Evolutionary conservation across 805 yeast species (phyloP), one percentile per base, ranked within the genome.

Genomic region (Myxozyma melibiosi): DNA sequence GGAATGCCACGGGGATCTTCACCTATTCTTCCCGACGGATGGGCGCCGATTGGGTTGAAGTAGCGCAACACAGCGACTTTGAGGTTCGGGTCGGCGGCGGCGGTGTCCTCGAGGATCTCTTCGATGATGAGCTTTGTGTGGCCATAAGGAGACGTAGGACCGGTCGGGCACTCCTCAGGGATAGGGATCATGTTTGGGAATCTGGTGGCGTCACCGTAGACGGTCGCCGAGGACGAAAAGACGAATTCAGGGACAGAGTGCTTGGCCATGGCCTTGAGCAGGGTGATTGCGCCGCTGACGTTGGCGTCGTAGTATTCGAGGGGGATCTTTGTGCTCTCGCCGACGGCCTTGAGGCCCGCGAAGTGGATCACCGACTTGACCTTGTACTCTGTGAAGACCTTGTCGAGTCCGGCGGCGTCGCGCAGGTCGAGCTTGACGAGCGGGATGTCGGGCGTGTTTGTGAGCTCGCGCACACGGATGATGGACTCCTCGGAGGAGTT

Each of bases 21-120:
- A 37, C 95, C 95, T 58, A 88, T 77, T 34, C 82, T 72, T 11
- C 94, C 94, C 1, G 89, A 82, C 2, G 91, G 88, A 68, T 88
- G 95, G 16, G 94, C 92, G 37, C 95, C 95, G 63, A 86, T 85
- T 34, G 95, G 94, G 68, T 88, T 87, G 75, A 86, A 88, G 72
- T 87, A 88, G 55, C 94, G 79, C 66, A 88, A 74, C 48, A 86
- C 77, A 3, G 90, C 92, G 13, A 73, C 74, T 30, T 66, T 65
- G 2, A 70, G 66, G 43, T 66, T 66, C 18, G 52, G 35, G 7
- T 62, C 56, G 27, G 79, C 78, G 42, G 83, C 76, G 3, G 71
- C 65, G 64, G 80, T 74, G 68, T 84, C 90, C 33, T 78, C 72
- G 58, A 84, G 72, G 53, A 85, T 79, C 53, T 79, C 76, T 72